Evolutionary conservation across 495 filamentous ascomycete species (phyloP).

Genomic region (Annulohypoxylon maeteangense): DNA sequence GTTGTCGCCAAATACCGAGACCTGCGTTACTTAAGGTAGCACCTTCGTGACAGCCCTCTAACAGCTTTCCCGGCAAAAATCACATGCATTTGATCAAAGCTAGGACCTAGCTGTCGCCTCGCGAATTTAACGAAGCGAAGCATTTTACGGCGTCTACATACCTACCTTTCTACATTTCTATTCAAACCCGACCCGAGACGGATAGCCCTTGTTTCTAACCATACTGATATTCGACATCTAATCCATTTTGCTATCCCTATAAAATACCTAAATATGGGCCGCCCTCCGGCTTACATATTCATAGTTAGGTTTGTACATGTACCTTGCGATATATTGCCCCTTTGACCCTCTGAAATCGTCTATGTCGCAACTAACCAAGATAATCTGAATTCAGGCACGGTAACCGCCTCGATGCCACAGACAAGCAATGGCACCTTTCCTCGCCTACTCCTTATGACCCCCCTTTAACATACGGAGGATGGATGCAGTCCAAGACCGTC

Average conservation of each 20-base stretch:
- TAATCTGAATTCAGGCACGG: constrained; percentile 73
- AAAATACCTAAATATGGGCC: constrained; percentile 52
- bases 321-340: not conserved
- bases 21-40: constrained; percentile 10
- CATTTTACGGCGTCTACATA: not conserved
- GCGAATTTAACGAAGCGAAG: not conserved
- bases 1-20: constrained; percentile 27
- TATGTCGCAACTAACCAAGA: constrained; percentile 18
- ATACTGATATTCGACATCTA: not conserved
- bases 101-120: not conserved
- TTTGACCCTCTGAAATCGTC: not conserved
- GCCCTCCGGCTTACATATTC: constrained; percentile 68
- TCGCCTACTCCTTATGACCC: constrained; percentile 96
- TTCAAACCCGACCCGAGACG: not conserved
- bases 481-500: constrained; percentile 82
- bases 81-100: constrained; percentile 11
- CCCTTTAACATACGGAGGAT: constrained; percentile 93
- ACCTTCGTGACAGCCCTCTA: constrained; percentile 6
- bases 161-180: not conserved
- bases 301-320: constrained; percentile 77
- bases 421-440: constrained; percentile 94
- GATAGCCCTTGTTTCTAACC: not conserved
- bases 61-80: constrained; percentile 9
- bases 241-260: not conserved
- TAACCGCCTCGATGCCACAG: constrained; percentile 88